Percentiles rank a stretch among this genome's conserved stretches.
Evolutionary conservation across 305 asterid species (phyloP).

Genomic region (Plantago coronopus): DNA sequence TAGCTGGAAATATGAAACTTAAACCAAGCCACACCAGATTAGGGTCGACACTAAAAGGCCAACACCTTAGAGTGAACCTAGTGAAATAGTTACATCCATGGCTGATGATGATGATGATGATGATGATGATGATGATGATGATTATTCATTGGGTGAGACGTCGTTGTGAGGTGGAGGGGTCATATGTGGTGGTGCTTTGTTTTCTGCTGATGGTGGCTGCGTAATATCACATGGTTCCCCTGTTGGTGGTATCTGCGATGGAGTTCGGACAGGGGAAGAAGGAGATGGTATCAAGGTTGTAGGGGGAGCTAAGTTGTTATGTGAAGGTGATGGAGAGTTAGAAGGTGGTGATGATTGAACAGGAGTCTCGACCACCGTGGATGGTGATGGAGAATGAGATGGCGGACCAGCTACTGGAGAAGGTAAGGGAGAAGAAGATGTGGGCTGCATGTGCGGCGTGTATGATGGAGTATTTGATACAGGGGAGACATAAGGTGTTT

Average conservation of each 20-base stretch:
- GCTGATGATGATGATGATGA: constrained; percentile 5
- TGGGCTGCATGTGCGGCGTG: not conserved
- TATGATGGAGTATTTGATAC: not conserved
- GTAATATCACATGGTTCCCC: not conserved
- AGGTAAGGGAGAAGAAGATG: not conserved
- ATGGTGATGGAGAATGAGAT: not conserved
- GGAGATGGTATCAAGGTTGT: constrained; percentile 24
- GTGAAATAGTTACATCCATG: not conserved
- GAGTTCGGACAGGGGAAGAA: constrained; percentile 15
- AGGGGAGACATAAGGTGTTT: not conserved
- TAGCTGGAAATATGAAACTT: not conserved
- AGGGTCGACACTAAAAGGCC: not conserved
- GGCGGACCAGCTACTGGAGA: not conserved
- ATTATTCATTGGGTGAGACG: not conserved
- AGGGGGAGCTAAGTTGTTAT: constrained; percentile 31
- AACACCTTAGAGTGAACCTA: not conserved
- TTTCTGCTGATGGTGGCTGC: constrained; percentile 12
- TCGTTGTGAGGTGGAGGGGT: not conserved
- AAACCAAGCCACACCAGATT: not conserved
- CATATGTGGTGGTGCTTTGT: constrained; percentile 5
- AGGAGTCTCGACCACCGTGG: not conserved
- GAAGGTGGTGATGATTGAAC: not conserved
- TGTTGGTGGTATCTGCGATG: not conserved
- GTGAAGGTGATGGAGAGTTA: not conserved
- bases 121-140: no score